Percentiles rank a stretch among this genome's conserved stretches.
These are phyloP conservation scores for Litsea cubeba DNA, from an alignment of 164 flowering plant species.

Conservation along the genomic window DNA sequence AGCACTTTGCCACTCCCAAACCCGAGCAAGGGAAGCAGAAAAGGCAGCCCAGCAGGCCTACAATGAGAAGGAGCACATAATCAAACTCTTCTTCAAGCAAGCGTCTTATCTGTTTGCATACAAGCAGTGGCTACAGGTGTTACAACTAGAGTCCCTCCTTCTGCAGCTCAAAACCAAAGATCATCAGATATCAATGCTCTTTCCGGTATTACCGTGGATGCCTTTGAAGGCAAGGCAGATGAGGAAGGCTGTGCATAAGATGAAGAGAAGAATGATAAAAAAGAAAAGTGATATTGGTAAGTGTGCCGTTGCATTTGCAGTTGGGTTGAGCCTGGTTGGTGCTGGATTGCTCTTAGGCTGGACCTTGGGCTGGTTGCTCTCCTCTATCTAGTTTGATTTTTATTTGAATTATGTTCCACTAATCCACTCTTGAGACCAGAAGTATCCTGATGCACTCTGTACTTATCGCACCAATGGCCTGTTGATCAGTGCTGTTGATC, in stretches of 20 bases:
- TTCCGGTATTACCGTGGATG: slow-evolving; percentile 38
- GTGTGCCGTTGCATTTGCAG: slow-evolving; percentile 39
- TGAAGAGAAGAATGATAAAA: slow-evolving; percentile 19
- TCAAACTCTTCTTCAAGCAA: slow-evolving; percentile 76
- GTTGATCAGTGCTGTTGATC: background rate
- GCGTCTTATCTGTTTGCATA: slow-evolving; percentile 88
- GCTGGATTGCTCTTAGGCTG: slow-evolving; percentile 75
- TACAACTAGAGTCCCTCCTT: slow-evolving; percentile 51
- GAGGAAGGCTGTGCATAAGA: slow-evolving; percentile 30
- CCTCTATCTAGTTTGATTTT: slow-evolving; percentile 24
- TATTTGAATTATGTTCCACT: background rate
- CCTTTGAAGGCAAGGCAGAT: slow-evolving; percentile 22
- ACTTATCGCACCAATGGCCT: no score
- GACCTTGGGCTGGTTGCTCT: slow-evolving; percentile 70
- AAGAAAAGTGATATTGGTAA: slow-evolving; percentile 19
- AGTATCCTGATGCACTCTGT: background rate
- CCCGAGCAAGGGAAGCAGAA: slow-evolving; percentile 96
- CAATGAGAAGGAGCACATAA: slow-evolving; percentile 72
- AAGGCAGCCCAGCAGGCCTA: slow-evolving; percentile 61
- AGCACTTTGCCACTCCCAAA: slow-evolving; percentile 88
- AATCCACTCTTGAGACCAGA: background rate
- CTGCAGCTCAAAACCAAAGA: slow-evolving; percentile 37
- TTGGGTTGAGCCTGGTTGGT: slow-evolving; percentile 65
- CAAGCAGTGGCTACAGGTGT: slow-evolving; percentile 72
- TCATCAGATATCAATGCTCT: slow-evolving; percentile 23